phyloP scores from a whole-genome alignment of 2,329 filamentous ascomycete species.

The Hypocrella siamensis region DNA sequence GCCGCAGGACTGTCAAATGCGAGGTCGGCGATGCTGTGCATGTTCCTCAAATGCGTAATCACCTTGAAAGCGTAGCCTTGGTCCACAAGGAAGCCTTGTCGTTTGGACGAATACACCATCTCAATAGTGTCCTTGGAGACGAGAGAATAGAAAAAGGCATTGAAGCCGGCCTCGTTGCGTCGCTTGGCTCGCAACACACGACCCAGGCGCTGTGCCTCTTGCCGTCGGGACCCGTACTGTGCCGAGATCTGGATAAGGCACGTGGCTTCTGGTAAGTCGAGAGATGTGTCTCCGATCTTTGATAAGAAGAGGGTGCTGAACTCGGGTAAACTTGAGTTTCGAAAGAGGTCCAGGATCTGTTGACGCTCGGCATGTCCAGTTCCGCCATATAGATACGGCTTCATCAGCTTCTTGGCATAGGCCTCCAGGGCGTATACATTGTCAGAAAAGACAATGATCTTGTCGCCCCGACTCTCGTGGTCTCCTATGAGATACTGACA shows the following conservation, averaged over 20 bases:
- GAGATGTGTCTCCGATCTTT: conserved; percentile 92
- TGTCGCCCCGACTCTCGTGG: conserved; percentile 85
- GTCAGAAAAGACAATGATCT: conserved; percentile 95
- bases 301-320: conserved; percentile 90
- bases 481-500: too few relatives aligned
- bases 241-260: conserved; percentile 94
- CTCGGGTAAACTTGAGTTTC: conserved; percentile 73
- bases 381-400: conserved; percentile 80
- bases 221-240: conserved; percentile 88
- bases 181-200: conserved; percentile 64
- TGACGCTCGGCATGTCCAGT: conserved; percentile 76
- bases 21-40: too few relatives aligned
- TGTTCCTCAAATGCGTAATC: too few relatives aligned
- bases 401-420: conserved; percentile 69
- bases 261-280: conserved; percentile 88
- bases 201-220: conserved; percentile 85
- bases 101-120: too few relatives aligned
- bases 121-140: conserved; percentile 95
- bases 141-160: conserved; percentile 96
- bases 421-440: conserved; percentile 83
- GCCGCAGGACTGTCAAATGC: too few relatives aligned
- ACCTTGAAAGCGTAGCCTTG: too few relatives aligned
- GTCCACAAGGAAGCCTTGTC: too few relatives aligned
- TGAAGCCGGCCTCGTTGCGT: conserved; percentile 96
- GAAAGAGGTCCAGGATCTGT: conserved; percentile 80